These are phyloP conservation scores for Cenchrus purpureus DNA, from an alignment of 176 grass and related monocot species.

Conservation along the genomic window DNA sequence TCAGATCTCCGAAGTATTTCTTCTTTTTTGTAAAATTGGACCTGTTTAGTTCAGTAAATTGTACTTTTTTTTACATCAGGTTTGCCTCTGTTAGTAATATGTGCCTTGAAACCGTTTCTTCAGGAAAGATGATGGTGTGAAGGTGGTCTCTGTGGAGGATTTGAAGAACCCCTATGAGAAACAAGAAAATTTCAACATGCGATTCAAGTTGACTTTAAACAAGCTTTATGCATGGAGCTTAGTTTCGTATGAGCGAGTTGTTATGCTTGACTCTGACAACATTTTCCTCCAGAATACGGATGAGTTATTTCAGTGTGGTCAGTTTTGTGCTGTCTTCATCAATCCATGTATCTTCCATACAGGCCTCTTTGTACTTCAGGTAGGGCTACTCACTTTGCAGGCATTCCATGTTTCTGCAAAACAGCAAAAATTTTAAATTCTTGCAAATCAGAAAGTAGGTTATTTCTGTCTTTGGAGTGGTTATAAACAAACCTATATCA, in stretches of 20 bases:
- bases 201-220: constrained; percentile 97
- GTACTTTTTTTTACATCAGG: not conserved
- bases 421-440: not conserved
- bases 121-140: constrained; percentile 95
- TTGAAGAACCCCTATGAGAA: constrained; percentile 94
- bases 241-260: constrained; percentile 73
- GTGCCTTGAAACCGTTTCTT: constrained; percentile 46
- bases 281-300: constrained; percentile 94
- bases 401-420: not conserved
- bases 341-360: constrained; percentile 98
- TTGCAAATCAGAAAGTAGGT: not conserved
- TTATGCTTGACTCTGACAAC: constrained; percentile 98
- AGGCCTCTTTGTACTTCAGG: constrained; percentile 94
- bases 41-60: not conserved
- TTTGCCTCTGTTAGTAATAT: constrained; percentile 38
- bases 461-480: constrained; percentile 11
- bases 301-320: constrained; percentile 89
- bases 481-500: constrained; percentile 14
- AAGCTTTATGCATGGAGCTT: constrained; percentile 95
- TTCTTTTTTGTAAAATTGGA: not conserved
- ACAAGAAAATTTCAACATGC: constrained; percentile 83
- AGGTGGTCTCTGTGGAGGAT: constrained; percentile 87
- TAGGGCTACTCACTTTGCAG: constrained; percentile 25
- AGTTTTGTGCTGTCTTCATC: constrained; percentile 94
- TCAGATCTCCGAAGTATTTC: not conserved